Conservation (phyloP, 164 flowering plant species). For the Berberis vulgaris region DNA sequence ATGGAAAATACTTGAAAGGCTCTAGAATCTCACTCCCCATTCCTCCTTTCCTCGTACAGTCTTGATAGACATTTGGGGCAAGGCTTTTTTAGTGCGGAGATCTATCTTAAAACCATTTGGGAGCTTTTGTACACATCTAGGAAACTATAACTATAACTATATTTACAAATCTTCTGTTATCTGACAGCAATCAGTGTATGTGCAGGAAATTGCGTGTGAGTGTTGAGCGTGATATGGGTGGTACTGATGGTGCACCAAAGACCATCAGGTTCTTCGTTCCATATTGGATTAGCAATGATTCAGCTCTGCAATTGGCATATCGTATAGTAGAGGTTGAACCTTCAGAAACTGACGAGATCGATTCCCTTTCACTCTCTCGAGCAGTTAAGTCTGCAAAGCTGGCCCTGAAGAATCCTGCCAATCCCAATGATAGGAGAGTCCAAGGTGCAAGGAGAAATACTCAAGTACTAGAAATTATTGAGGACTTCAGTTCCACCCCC, state of each 20-base stretch:
- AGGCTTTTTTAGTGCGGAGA: neutral
- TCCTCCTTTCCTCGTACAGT: no score
- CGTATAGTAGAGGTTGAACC: constrained; percentile 83
- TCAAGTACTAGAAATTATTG: constrained; percentile 77
- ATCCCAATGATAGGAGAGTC: constrained; percentile 31
- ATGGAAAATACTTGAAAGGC: no score
- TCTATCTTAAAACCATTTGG: neutral
- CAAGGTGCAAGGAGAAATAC: constrained; percentile 45
- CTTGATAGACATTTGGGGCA: no score
- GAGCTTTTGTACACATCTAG: neutral
- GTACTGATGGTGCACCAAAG: constrained; percentile 66
- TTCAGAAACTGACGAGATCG: constrained; percentile 43
- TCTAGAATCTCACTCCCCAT: no score
- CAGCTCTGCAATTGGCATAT: constrained; percentile 58
- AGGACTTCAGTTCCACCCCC: constrained; percentile 59
- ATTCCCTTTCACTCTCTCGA: constrained; percentile 38
- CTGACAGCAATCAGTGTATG: no score
- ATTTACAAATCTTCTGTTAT: no score
- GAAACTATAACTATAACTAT: no score
- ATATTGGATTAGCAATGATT: constrained; percentile 85
- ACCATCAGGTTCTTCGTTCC: constrained; percentile 87
- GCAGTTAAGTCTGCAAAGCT: constrained; percentile 63
- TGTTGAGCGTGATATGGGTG: constrained; percentile 86
- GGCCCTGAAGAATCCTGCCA: constrained; percentile 33
- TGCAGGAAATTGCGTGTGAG: constrained; percentile 92